A percentile compares a stretch with the other conserved stretches of the same genome.
phyloP scores from a whole-genome alignment of 2,329 filamentous ascomycete genomes.

The Pezicula neosporulosa region DNA sequence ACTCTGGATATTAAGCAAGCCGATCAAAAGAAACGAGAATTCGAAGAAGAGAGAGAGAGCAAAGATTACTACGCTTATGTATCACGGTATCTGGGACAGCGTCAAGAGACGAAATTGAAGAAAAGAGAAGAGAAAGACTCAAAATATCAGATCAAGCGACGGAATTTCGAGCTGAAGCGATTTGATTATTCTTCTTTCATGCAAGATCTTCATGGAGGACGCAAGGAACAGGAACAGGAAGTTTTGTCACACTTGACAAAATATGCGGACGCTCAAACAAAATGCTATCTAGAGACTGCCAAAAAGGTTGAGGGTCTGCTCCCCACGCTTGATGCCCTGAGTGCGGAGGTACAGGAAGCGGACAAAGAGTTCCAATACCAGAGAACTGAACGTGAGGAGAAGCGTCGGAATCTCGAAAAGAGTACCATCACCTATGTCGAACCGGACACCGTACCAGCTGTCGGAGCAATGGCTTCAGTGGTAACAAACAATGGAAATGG shows the following conservation, averaged over 20 bases:
- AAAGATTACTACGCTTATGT: constrained; percentile 98
- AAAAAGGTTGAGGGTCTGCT: constrained; percentile 85
- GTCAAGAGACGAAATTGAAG: constrained; percentile 95
- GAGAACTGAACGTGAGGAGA: constrained; percentile 91
- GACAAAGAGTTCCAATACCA: constrained; percentile 98
- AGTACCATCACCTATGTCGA: constrained; percentile 73
- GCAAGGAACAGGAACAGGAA: constrained; percentile 97
- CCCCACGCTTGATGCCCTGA: constrained; percentile 85
- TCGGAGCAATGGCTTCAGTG: constrained; percentile 29
- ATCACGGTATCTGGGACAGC: constrained; percentile 90
- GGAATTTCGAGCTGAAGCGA: constrained; percentile 93
- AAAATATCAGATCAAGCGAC: constrained; percentile 91
- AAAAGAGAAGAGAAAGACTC: constrained; percentile 92
- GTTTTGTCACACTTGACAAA: constrained; percentile 91
- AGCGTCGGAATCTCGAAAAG: constrained; percentile 85
- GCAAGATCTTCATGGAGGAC: constrained; percentile 98
- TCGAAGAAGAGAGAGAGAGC: constrained; percentile 98
- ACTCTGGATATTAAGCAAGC: constrained; percentile 97
- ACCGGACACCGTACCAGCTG: constrained; percentile 54
- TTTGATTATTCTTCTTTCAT: constrained; percentile 99
- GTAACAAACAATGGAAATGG: constrained; percentile 21
- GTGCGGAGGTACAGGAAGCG: constrained; percentile 83
- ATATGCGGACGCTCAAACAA: constrained; percentile 88
- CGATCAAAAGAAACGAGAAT: constrained; percentile 93
- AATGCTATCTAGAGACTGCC: constrained; percentile 74